Evolutionary conservation across 768 basidiomycete genomes (phyloP), one percentile per base, ranked within the genome.

Genomic region (Ramaria rubella): DNA sequence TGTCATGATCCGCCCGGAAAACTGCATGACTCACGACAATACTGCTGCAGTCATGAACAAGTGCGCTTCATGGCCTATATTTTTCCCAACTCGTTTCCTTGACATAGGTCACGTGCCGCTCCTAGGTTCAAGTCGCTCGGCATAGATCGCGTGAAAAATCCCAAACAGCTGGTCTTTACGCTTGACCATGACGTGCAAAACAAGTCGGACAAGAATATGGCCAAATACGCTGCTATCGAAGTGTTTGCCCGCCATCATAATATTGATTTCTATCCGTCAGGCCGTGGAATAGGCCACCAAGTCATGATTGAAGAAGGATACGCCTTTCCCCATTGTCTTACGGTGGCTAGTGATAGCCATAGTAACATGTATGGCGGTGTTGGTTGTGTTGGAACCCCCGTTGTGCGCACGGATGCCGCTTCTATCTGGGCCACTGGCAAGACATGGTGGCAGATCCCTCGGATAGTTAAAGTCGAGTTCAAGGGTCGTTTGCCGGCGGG

Each of bases 321-420:
- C 67, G 95, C 96, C 0, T 98, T 96, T 70, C 96, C 96, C 0
- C 76, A 94, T 58, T 91, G 91, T 17, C 81, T 99, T 65, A 96
- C 95, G 2, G 96, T 99, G 27, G 94, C 94, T 6, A 91, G 87
- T 64, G 94, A 95, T 72, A 94, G 90, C 68, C 94, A 96, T 70
- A 91, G 89, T 66, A 99, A 99, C 69, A 98, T 98, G 90, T 99
- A 99, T 65, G 96, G 96, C 17, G 96, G 94, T 31, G 90, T 99
- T 4, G 95, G 93, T 1, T 95, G 94, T 65, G 83, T 99, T 3
- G 96, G 96, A 2, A 99, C 96, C 0, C 93, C 96, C 0, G 96
- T 98, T 60, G 96, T 98, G 5, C 83, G 96, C 49, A 97, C 92
- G 12, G 93, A 95, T 62, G 90, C 90, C 21, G 93, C 93, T 0